Evolutionary conservation across 2,329 filamentous ascomycete genomes (phyloP), one percentile per base, ranked within the genome.

Genomic region (Fusarium citri): DNA sequence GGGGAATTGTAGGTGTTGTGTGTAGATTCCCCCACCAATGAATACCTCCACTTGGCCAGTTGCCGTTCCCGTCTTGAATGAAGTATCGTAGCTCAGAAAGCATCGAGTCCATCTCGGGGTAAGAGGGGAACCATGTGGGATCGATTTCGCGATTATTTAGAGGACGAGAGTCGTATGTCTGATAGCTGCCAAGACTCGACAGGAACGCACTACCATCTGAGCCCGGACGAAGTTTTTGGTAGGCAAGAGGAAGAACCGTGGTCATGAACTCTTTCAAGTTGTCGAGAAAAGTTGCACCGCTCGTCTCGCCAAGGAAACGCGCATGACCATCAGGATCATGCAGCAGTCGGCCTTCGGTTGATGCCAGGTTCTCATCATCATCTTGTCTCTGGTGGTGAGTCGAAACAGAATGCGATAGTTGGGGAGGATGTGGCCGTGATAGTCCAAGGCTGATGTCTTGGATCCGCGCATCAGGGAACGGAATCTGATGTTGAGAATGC

Each of bases 261-360:
- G 75, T 74, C 76, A 86, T 83, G 62, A 86, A 82, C 53, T 80
- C 80, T 65, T 86, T 86, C 43, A 86, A 73, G 20, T 82, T 77
- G 60, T 86, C 84, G 8, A 86, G 79, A 55, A 86, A 86, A 2
- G 81, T 84, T 14, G 83, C 83, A 18, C 83, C 84, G 23, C 84
- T 85, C 10, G 84, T 85, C 70, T 83, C 82, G 41, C 85, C 85
- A 4, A 84, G 79, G 69, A 83, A 86, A 15, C 83, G 81, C 2
- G 79, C 75, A 25, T 79, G 82, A 25, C 83, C 83, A 46, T 82
- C 79, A 5, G 76, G 74, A 62, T 86, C 84, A 26, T 81, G 77
- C 8, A 86, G 78, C 20, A 84, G 74, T 22, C 81, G 78, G 10
- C 83, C 83, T n/a, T 83, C 74, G 8, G 71, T 77, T 20, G 74